phyloP scores from a whole-genome alignment of 345 rosid genomes.

The Gossypium arboreum region DNA sequence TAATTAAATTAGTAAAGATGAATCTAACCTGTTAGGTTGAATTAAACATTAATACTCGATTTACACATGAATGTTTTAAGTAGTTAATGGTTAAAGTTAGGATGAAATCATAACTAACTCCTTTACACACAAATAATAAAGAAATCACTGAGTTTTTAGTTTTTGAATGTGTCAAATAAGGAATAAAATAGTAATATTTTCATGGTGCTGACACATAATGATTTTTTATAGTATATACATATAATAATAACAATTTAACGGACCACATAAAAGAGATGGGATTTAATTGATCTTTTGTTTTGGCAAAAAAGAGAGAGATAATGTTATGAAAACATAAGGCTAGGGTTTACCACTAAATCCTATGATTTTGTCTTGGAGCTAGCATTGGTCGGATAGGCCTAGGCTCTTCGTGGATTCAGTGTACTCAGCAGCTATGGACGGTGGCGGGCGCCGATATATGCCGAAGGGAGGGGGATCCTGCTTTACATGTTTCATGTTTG shows the following conservation, averaged over 20 bases:
- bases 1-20: no score
- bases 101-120: neutral
- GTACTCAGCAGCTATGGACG: slow-evolving; percentile 4
- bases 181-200: neutral
- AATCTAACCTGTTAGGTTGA: no score
- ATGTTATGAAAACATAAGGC: neutral
- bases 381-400: neutral
- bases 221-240: no score
- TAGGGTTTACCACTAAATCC: neutral
- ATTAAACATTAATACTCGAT: neutral
- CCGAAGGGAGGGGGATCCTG: no score
- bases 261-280: neutral
- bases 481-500: neutral
- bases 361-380: neutral
- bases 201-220: neutral
- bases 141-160: neutral
- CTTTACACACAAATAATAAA: neutral
- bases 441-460: slow-evolving; percentile 2
- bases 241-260: neutral
- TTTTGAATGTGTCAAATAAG: neutral
- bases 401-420: neutral
- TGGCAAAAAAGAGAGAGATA: neutral
- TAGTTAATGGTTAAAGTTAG: neutral
- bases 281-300: neutral
- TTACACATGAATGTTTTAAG: neutral